phyloP scores from a whole-genome alignment of 139 green algal species.

The Chlamydomonas eustigma region DNA sequence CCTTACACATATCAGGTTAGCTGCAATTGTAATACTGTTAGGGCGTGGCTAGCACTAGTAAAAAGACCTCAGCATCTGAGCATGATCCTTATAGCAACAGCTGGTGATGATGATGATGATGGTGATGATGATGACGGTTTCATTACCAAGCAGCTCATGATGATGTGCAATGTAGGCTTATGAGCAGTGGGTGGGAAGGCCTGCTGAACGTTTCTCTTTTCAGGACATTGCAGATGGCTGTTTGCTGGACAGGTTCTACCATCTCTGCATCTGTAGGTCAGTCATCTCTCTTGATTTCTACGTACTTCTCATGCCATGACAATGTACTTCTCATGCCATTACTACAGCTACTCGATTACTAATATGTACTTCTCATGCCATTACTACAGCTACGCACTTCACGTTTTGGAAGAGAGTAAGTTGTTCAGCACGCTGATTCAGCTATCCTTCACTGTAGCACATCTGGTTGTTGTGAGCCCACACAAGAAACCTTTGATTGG shows the following conservation, averaged over 20 bases:
- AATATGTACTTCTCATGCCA: neutral
- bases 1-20: slow-evolving; percentile 21
- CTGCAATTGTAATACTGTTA: too few species aligned
- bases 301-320: neutral
- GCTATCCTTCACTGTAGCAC: slow-evolving; percentile 7
- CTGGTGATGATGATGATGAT: too few species aligned
- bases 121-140: too few species aligned
- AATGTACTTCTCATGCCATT: neutral
- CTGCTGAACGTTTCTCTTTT: slow-evolving; percentile 17
- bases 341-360: neutral
- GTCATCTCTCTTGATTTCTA: neutral
- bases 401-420: slow-evolving; percentile 17
- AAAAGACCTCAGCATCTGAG: too few species aligned
- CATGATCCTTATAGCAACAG: too few species aligned
- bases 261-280: slow-evolving; percentile 18
- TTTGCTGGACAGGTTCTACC: slow-evolving; percentile 16
- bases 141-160: too few species aligned
- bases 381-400: slow-evolving; percentile 19
- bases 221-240: slow-evolving; percentile 18
- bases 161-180: too few species aligned
- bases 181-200: slow-evolving; percentile 17
- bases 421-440: slow-evolving; percentile 18
- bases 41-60: too few species aligned
- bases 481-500: slow-evolving; percentile 22
- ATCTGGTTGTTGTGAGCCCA: slow-evolving; percentile 19